Evolutionary conservation across 257 asterid genomes (phyloP), one percentile per base, ranked within the genome.

Genomic region (Solanum raphanifolium): DNA sequence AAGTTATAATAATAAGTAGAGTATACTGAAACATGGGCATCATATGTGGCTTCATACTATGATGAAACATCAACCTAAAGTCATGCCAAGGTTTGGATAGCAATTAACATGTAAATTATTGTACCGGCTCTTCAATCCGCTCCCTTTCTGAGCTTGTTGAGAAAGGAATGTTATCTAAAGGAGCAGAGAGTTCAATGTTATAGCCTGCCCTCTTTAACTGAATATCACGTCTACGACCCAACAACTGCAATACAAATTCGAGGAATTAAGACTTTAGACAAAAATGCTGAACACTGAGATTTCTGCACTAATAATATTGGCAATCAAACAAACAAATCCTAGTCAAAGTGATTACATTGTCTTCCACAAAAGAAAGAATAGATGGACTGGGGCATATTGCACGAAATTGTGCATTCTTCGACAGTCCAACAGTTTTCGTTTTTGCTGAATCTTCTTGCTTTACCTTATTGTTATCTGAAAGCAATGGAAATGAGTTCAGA

Each of bases 401-500:
- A 90, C 99, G 99, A 90, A 97, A 97, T 86, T 95, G 98, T 9
- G 99, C 99, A 92, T 95, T 97, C 92, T 89, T 93, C 58, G 98
- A 97, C 91, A 95, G 88, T 91, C 93, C 95, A 89, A 48, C 91
- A 58, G 74, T 91, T 87, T 62, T 86, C 7, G 41, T 89, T 86
- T 91, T 92, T 34, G 90, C 87, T 83, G 83, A 72, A 68, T 93
- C 95, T 69, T 86, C 87, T 87, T 89, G 88, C 88, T 94, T 93
- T 91, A 66, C 91, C 91, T 88, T 87, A 88, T 88, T 88, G 86
- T 84, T 87, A 90, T 91, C 99, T 97, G 92, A 38, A 92, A 83
- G 91, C 66, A 78, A 39, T 52, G 83, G 81, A 87, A 83, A 87
- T 85, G 85, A 86, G 83, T 87, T 81, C 87, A 86, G 75, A 83